Conservation (phyloP, 2,329 filamentous ascomycete species). For the Setomelanomma holmii region DNA sequence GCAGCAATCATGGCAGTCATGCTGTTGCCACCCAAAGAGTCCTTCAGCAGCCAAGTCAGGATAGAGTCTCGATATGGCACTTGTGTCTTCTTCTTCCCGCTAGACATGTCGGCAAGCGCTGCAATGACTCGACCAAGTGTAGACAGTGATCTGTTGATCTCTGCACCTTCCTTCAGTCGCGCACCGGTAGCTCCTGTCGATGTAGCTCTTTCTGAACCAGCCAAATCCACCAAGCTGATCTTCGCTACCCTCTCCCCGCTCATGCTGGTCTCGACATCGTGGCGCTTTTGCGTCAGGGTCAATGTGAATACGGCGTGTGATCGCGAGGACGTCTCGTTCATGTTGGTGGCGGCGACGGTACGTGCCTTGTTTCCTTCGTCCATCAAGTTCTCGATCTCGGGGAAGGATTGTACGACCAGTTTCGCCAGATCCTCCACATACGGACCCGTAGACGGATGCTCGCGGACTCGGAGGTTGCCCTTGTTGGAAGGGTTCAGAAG, state of each 20-base stretch:
- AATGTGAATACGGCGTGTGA: slow-evolving; percentile 98
- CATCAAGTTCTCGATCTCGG: slow-evolving; percentile 97
- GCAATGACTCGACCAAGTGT: slow-evolving; percentile 98
- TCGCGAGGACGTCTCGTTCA: slow-evolving; percentile 99
- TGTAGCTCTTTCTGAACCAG: slow-evolving; percentile 95
- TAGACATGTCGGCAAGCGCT: slow-evolving; percentile 87
- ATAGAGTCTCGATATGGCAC: slow-evolving; percentile 98
- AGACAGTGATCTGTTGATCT: slow-evolving; percentile 96
- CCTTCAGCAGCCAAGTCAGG: slow-evolving; percentile 94
- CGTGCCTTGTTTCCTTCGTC: slow-evolving; percentile 98
- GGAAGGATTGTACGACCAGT: slow-evolving; percentile 88
- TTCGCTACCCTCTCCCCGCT: slow-evolving; percentile 97
- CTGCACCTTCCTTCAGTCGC: slow-evolving; percentile 93
- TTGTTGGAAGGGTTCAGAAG: slow-evolving; percentile 94
- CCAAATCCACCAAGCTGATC: slow-evolving; percentile 96
- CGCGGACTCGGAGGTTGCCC: slow-evolving; percentile 94
- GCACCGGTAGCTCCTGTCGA: slow-evolving; percentile 96
- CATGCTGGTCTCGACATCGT: slow-evolving; percentile 93
- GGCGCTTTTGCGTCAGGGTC: slow-evolving; percentile 91
- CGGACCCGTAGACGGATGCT: slow-evolving; percentile 95
- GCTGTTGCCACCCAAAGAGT: slow-evolving; percentile 96
- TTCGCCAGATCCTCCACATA: slow-evolving; percentile 99
- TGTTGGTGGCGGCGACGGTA: slow-evolving; percentile 98
- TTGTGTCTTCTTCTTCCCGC: slow-evolving; percentile 78
- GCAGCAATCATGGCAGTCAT: slow-evolving; percentile 99